Base-by-base conservation (phyloP, 192 early-diverging fungal genomes). In the Coemansia sp. region DNA sequence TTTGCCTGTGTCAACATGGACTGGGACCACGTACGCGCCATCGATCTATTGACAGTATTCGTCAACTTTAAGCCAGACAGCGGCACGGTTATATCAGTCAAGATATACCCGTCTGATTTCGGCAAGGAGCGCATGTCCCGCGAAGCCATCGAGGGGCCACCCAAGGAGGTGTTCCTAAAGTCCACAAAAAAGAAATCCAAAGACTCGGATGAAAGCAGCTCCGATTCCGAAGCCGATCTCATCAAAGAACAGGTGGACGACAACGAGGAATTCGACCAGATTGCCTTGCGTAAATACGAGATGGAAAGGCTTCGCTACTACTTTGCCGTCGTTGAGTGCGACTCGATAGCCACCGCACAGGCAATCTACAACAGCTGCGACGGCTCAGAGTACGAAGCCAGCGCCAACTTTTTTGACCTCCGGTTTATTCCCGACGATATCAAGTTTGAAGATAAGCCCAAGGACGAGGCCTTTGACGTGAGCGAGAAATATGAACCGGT, bases 271-370 rank as follows among this genome's bases (percentile, higher is more conserved):
- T 88, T 92, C 64, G 90, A 98, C 74, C 75, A 82, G 18, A 81
- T 85, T 0, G 83, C 84, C 3, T 55, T 97, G 70, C 85, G 96
- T 40, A 80, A 85, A 50, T 98, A 98, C 77, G 93, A 98, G 66
- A 50, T 95, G 5, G 92, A 97, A 46, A 78, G 91, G 35, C 70
- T 97, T 46, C 78, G 78, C 64, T 89, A 97, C 66, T 98, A 90
- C 64, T 98, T 93, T 65, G 94, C 91, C 1, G 86, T 98, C n/a
- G 80, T 92, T 17, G 93, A 94, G 55, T 96, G 90, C 55, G 92
- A 95, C 72, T 81, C 81, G 25, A 74, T 92, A 2, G 78, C 76
- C 40, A 97, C 92, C 1, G 92, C 96, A 19, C 72, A 77, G 48
- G 72, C 81, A 5, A 89, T 98, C 32, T 90, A 86, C 48, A 59